Evolutionary conservation across 495 filamentous ascomycete species (phyloP).

Genomic region (Daldinia grandis): DNA sequence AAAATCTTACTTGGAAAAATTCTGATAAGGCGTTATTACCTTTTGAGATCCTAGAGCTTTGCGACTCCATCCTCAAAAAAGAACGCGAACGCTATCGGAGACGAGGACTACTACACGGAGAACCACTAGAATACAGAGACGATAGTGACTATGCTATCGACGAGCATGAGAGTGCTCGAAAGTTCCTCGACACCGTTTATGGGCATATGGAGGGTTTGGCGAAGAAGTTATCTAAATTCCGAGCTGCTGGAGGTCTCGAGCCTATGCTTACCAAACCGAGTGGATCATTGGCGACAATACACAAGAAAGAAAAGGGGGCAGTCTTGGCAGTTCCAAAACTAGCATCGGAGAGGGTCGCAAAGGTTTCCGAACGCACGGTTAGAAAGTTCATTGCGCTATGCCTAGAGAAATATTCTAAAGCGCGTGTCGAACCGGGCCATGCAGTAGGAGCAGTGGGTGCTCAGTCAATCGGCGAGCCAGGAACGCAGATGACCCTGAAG

Average conservation of each 20-base stretch:
- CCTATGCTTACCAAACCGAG: conserved; percentile 33
- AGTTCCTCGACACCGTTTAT: conserved; percentile 79
- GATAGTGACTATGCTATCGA: conserved; percentile 74
- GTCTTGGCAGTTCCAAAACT: conserved; percentile 28
- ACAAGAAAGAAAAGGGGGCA: conserved; percentile 51
- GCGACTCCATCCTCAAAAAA: conserved; percentile 67
- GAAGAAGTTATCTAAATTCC: conserved; percentile 58
- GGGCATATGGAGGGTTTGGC: conserved; percentile 67
- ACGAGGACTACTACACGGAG: conserved; percentile 57
- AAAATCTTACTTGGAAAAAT: conserved; percentile 81
- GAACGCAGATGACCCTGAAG: conserved; percentile 99
- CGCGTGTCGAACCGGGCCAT: conserved; percentile 90
- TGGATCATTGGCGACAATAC: conserved; percentile 44
- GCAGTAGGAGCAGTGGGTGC: conserved; percentile 98
- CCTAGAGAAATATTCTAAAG: conserved; percentile 86
- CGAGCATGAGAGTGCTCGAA: conserved; percentile 82
- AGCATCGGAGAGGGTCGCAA: conserved; percentile 74
- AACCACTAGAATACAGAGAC: conserved; percentile 69
- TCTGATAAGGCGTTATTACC: conserved; percentile 73
- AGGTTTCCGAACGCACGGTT: conserved; percentile 78
- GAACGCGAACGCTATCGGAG: conserved; percentile 73
- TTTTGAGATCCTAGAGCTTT: conserved; percentile 73
- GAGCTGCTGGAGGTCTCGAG: conserved; percentile 54
- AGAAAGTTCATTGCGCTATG: conserved; percentile 81
- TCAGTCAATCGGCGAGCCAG: conserved; percentile 97